Conservation (phyloP, 2,329 filamentous ascomycete species). For the Chalara sp. region DNA sequence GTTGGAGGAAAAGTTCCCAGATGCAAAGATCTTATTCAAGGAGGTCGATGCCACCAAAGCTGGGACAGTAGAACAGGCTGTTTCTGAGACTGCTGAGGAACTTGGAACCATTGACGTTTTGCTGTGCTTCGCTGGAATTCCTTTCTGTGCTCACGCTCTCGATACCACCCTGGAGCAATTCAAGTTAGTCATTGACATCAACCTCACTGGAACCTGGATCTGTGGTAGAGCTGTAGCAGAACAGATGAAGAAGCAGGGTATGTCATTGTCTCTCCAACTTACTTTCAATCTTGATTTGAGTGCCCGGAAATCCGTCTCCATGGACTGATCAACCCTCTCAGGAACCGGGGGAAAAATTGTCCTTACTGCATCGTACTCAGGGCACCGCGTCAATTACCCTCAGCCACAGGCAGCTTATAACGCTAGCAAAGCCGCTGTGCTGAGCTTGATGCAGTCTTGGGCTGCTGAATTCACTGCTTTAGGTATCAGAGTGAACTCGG, state of each 20-base stretch:
- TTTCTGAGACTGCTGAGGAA: conserved; percentile 31
- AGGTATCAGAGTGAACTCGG: conserved; percentile 64
- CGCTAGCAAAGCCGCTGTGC: conserved; percentile 59
- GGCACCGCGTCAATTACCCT: conserved; percentile 43
- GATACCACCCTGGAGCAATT: conserved; percentile 53
- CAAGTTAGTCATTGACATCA: conserved; percentile 61
- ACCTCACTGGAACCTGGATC: conserved; percentile 64
- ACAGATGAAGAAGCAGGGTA: conserved; percentile 41
- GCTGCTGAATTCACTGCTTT: conserved; percentile 68
- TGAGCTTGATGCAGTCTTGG: conserved; percentile 56
- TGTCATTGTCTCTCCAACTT: too few species aligned
- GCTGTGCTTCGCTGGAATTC: conserved; percentile 63
- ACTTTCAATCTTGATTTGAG: too few species aligned
- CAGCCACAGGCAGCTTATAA: conserved; percentile 71
- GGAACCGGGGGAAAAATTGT: conserved; percentile 51
- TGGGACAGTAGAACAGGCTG: conserved; percentile 35
- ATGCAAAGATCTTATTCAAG: conserved; percentile 40
- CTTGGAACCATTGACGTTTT: conserved; percentile 42
- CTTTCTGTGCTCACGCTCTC: conserved; percentile 53
- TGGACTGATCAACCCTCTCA: neutral
- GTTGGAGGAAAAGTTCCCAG: conserved; percentile 48
- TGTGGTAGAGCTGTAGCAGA: conserved; percentile 56
- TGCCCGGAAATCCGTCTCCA: neutral
- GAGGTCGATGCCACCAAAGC: conserved; percentile 55
- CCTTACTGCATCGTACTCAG: conserved; percentile 62